phyloP scores from a whole-genome alignment of 768 basidiomycete genomes.

The Amanita molliuscula region DNA sequence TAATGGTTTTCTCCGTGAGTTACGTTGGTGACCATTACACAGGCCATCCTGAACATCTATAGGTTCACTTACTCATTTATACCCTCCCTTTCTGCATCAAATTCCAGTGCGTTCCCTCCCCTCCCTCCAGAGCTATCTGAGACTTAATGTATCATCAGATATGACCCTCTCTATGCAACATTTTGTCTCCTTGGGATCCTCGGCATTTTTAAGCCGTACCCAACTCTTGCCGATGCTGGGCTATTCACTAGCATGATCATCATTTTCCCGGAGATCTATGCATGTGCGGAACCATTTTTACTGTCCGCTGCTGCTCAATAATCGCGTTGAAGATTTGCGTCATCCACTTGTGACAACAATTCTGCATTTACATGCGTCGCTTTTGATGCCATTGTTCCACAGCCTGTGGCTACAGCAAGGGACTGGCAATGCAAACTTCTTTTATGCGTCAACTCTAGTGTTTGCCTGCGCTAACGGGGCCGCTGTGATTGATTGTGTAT shows the following conservation, averaged over 20 bases:
- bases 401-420: conserved; percentile 86
- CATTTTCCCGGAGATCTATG: conserved; percentile 76
- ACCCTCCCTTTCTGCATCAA: conserved; percentile 79
- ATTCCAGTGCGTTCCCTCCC: conserved; percentile 49
- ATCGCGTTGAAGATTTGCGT: conserved; percentile 51
- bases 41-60: background rate
- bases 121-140: background rate
- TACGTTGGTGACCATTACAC: background rate
- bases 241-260: conserved; percentile 74
- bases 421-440: conserved; percentile 97
- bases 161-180: conserved; percentile 76
- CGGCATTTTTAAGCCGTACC: conserved; percentile 85
- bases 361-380: conserved; percentile 72
- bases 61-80: conserved; percentile 81
- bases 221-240: conserved; percentile 81
- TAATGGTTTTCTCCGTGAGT: conserved; percentile 85
- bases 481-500: conserved; percentile 72
- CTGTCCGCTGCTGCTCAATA: background rate
- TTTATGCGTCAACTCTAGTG: conserved; percentile 91
- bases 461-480: conserved; percentile 83
- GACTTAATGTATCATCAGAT: conserved; percentile 28
- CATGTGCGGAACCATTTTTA: conserved; percentile 43
- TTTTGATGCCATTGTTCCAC: conserved; percentile 86
- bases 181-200: conserved; percentile 71
- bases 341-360: conserved; percentile 78